phyloP scores from a whole-genome alignment of 2,329 filamentous ascomycete species.

The Stemphylium vesicarium region DNA sequence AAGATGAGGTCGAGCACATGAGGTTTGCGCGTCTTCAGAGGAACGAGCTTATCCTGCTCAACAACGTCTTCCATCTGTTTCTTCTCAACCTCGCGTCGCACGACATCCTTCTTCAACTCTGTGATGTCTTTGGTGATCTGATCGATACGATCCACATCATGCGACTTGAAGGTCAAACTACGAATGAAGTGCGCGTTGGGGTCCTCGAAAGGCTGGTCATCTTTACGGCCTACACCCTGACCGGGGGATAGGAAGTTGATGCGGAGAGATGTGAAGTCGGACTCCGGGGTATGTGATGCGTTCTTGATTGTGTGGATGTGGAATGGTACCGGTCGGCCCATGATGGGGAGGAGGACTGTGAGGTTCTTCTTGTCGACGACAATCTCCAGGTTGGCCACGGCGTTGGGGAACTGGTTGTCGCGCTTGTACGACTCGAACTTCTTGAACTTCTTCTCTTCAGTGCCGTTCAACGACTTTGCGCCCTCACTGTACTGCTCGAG shows the following conservation, averaged over 20 bases:
- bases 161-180: slow-evolving; percentile 92
- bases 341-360: slow-evolving; percentile 91
- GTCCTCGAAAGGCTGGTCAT: slow-evolving; percentile 98
- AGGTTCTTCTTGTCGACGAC: slow-evolving; percentile 89
- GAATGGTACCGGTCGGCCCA: slow-evolving; percentile 96
- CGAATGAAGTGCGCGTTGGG: slow-evolving; percentile 93
- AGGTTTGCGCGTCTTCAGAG: slow-evolving; percentile 92
- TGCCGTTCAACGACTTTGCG: slow-evolving; percentile 82
- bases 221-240: slow-evolving; percentile 94
- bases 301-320: slow-evolving; percentile 99
- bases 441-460: slow-evolving; percentile 98
- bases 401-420: slow-evolving; percentile 87
- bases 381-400: slow-evolving; percentile 84
- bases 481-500: slow-evolving; percentile 84
- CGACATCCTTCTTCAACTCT: slow-evolving; percentile 90
- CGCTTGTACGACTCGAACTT: slow-evolving; percentile 99
- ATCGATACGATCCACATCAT: slow-evolving; percentile 84
- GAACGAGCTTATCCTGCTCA: slow-evolving; percentile 95
- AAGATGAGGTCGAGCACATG: slow-evolving; percentile 92
- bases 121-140: slow-evolving; percentile 93
- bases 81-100: slow-evolving; percentile 96
- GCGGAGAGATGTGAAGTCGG: slow-evolving; percentile 89
- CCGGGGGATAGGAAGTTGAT: slow-evolving; percentile 98
- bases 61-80: slow-evolving; percentile 99
- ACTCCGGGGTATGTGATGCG: slow-evolving; percentile 95